Evolutionary conservation across 257 asterid species (phyloP), one percentile per base, ranked within the genome.

Genomic region (Nicotiana paniculata): DNA sequence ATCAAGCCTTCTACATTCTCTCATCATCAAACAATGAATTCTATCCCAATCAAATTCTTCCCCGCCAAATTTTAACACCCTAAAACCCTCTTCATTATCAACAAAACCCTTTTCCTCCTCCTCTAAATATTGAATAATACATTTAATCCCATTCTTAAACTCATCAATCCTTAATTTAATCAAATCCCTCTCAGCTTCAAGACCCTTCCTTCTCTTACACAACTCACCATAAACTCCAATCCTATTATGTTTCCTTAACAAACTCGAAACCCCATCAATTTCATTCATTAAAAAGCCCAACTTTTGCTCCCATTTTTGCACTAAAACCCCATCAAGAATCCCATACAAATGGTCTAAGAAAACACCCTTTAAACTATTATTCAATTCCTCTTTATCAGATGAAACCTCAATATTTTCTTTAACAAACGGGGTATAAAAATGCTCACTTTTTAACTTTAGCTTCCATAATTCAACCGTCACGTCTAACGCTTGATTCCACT

Each of bases 1-100:
- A 39, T 91, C 95, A 80, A 96, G 90, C 88, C 99, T 86, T 86
- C 89, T 83, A 66, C 95, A 88, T 70, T 96, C 99, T 89, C 99
- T 96, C 89, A 77, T 87, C 86, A 94, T 86, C 80, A 91, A 64
- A 85, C 46, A 81, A 83, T 90, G 89, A 81, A 96, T 83, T 85
- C 84, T 90, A 86, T 68, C 86, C 98, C 98, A 94, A 43, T 86
- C 88, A 13, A 90, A 77, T 33, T 84, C 90, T 28, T 88, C 79
- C 58, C 58, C 87, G 16, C 80, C 90, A 8, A 93, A 87, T 37
- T 18, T 81, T 57, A 92, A 89, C 57, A 91, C 69, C 11, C 79
- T 84, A 43, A 64, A 64, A 30, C 30, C 85, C 10, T 67, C 82
- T 33, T 78, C 54, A 0, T 7, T 65, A 61, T 32, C 81, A 43